Percentiles rank a stretch among this genome's conserved stretches.
phyloP scores from a whole-genome alignment of 78 protist genomes.

The Polysphondylium violaceum region DNA sequence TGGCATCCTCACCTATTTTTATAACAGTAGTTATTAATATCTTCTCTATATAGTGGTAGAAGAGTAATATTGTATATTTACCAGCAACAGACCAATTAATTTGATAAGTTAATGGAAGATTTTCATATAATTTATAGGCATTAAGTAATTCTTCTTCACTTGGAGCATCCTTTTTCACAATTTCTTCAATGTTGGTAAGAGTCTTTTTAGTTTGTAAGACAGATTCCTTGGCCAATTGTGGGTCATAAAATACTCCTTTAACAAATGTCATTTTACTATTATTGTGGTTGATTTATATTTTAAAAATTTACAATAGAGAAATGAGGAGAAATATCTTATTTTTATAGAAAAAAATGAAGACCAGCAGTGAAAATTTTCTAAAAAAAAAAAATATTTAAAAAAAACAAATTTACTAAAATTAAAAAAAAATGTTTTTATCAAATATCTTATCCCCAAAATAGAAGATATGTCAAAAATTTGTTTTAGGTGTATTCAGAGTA shows the following conservation, averaged over 20 bases:
- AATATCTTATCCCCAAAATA: too few species aligned
- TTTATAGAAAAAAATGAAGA: too few species aligned
- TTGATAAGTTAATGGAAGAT: constrained; percentile 60
- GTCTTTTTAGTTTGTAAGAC: constrained; percentile 22
- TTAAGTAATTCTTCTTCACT: constrained; percentile 23
- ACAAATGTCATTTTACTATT: constrained; percentile 57
- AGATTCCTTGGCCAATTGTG: constrained; percentile 39
- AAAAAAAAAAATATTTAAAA: too few species aligned
- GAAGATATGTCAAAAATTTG: too few species aligned
- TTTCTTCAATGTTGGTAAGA: not conserved
- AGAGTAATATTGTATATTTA: not conserved
- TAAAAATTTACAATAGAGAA: too few species aligned
- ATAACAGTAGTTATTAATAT: not conserved
- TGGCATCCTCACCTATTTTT: constrained; percentile 46
- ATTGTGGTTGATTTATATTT: too few species aligned
- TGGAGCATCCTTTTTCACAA: not conserved
- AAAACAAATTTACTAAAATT: too few species aligned
- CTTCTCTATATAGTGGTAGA: not conserved
- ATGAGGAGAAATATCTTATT: too few species aligned
- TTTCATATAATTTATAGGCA: constrained; percentile 42
- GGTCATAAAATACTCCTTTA: constrained; percentile 33
- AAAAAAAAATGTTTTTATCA: too few species aligned
- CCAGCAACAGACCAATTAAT: constrained; percentile 71
- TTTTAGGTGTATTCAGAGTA: too few species aligned
- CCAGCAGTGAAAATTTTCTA: too few species aligned